Evolutionary conservation across 2,329 filamentous ascomycete species (phyloP).

Genomic region (Talaromyces sp.): DNA sequence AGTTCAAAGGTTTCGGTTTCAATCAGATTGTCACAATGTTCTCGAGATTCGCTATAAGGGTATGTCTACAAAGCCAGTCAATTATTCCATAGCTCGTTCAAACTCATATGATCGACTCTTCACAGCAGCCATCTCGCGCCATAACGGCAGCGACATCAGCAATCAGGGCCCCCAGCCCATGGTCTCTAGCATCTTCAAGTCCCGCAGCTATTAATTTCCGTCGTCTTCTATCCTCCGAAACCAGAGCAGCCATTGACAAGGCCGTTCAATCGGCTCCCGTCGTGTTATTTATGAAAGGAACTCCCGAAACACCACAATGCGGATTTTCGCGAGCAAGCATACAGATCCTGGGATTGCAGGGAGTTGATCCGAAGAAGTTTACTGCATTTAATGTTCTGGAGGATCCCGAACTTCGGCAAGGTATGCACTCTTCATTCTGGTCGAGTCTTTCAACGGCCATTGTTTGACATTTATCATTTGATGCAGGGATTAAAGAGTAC

Average conservation of each 20-base stretch:
- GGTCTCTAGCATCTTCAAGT: constrained; percentile 9
- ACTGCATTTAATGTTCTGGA: constrained; percentile 97
- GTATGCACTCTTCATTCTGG: constrained; percentile 44
- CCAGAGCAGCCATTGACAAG: constrained; percentile 78
- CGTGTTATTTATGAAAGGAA: constrained; percentile 99
- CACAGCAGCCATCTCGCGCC: constrained; percentile 9
- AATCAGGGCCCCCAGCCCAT: constrained; percentile 6
- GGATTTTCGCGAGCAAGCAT: constrained; percentile 94
- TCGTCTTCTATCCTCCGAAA: constrained; percentile 74
- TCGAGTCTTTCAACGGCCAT: background rate
- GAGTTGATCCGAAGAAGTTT: constrained; percentile 91
- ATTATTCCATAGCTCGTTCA: background rate
- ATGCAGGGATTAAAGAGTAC: constrained; percentile 91
- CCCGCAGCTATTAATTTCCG: constrained; percentile 25
- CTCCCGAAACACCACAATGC: constrained; percentile 90
- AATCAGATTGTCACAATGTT: constrained; percentile 6
- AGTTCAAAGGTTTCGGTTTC: background rate
- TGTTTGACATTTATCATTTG: background rate
- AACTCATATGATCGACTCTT: background rate
- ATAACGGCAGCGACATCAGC: background rate
- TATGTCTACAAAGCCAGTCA: background rate
- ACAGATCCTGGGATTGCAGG: constrained; percentile 90
- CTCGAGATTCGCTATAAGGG: constrained; percentile 6
- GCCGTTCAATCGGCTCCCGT: constrained; percentile 83
- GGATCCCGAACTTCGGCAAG: constrained; percentile 76